These are phyloP conservation scores for Solanum sejunctum DNA, from an alignment of 257 asterid species.

Conservation along the genomic window DNA sequence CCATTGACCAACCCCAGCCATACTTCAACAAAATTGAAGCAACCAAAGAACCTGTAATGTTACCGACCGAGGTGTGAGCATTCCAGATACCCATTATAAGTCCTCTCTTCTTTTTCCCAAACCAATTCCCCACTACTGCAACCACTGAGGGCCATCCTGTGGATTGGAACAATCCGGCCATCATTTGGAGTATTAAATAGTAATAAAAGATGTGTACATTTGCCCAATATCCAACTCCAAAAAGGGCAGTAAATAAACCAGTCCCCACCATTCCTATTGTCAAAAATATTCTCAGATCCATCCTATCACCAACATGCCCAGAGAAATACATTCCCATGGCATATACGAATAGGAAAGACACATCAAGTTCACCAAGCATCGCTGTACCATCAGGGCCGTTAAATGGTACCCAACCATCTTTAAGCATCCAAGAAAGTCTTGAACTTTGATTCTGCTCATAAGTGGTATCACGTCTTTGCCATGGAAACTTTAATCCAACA, in stretches of 20 bases:
- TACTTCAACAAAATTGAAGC: constrained; percentile 69
- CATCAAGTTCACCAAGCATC: constrained; percentile 89
- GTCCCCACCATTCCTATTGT: constrained; percentile 93
- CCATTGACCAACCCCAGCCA: constrained; percentile 99
- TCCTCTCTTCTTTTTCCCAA: constrained; percentile 88
- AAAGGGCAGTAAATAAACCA: constrained; percentile 82
- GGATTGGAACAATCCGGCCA: constrained; percentile 90
- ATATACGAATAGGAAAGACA: constrained; percentile 77
- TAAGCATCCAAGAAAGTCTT: constrained; percentile 23
- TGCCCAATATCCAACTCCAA: constrained; percentile 86
- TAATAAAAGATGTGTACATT: constrained; percentile 60
- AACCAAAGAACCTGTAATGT: constrained; percentile 70
- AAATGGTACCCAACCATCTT: constrained; percentile 87
- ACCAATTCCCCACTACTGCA: constrained; percentile 95
- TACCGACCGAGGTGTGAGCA: constrained; percentile 92
- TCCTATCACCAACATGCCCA: constrained; percentile 85
- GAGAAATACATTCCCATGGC: constrained; percentile 88
- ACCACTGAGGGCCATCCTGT: constrained; percentile 99
- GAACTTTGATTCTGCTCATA: constrained; percentile 18
- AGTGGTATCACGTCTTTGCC: constrained; percentile 32
- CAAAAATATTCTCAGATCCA: constrained; percentile 69
- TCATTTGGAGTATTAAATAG: constrained; percentile 70
- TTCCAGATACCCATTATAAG: constrained; percentile 99
- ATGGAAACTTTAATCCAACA: constrained; percentile 14
- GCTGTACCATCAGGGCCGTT: constrained; percentile 62